These are phyloP conservation scores for Fusarium humuli DNA, from an alignment of 2,329 filamentous ascomycete species.

Conservation along the genomic window DNA sequence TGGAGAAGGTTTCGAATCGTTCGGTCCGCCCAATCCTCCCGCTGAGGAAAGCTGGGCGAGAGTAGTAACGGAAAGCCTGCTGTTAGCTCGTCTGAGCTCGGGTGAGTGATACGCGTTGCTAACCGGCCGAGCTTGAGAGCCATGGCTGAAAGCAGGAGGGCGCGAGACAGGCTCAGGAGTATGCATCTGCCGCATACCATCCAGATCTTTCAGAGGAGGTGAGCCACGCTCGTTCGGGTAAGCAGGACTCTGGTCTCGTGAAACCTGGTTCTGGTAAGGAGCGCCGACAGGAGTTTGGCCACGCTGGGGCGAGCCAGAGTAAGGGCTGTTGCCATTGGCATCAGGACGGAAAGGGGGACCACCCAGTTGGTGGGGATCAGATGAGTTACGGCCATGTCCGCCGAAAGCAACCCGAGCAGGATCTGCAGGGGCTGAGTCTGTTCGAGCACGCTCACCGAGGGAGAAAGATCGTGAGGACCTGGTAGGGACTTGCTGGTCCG, in stretches of 20 bases:
- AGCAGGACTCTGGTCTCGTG: conserved; percentile 64
- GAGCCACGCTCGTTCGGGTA: conserved; percentile 65
- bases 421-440: conserved; percentile 64
- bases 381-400: conserved; percentile 61
- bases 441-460: conserved; percentile 57
- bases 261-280: conserved; percentile 58
- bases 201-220: conserved; percentile 62
- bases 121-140: conserved; percentile 75
- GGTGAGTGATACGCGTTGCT: conserved; percentile 78
- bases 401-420: conserved; percentile 53
- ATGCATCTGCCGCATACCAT: conserved; percentile 65
- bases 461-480: conserved; percentile 66
- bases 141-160: conserved; percentile 84
- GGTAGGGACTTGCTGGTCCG: conserved; percentile 63
- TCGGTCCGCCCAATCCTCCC: conserved; percentile 63
- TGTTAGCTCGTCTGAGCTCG: conserved; percentile 83
- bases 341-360: conserved; percentile 46
- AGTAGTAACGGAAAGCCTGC: conserved; percentile 84
- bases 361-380: conserved; percentile 55
- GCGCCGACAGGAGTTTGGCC: conserved; percentile 53
- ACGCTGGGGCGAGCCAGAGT: conserved; percentile 50
- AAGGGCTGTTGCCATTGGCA: conserved; percentile 41
- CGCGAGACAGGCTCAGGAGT: conserved; percentile 81
- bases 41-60: conserved; percentile 82
- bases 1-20: conserved; percentile 47